Evolutionary conservation across 2,329 filamentous ascomycete genomes (phyloP), one percentile per base, ranked within the genome.

Genomic region (Colletotrichum sp.): DNA sequence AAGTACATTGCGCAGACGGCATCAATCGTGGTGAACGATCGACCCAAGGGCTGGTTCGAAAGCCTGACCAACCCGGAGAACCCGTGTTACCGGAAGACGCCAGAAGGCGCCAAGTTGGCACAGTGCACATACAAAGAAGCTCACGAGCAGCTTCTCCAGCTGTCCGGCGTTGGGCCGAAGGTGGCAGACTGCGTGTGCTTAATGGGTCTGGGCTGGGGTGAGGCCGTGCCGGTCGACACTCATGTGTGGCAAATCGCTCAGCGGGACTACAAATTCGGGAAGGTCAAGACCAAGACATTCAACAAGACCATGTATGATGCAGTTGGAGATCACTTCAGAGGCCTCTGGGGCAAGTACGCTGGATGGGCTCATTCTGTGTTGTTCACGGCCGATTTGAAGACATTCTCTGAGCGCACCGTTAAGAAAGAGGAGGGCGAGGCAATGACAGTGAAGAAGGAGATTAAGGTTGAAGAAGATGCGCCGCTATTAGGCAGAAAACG

Each of bases 161-260:
- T 99, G 26, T 92, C 96, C 73, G 97, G 97, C 2, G 97, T 99
- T 7, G 97, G 97, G 0, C 97, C 97, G 1, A 99, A 99, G 83
- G 97, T 99, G 1, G 94, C 97, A 7, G 97, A 99, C 83, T 99
- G 97, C 81, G 96, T 98, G 9, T 98, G 95, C 81, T 87, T 99
- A 24, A 98, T 99, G 94, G 97, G 97, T 0, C 86, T 99, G 16
- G 96, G 96, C 32, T 99, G 97, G 96, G 94, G 94, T 36, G 96
- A 98, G 84, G 93, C 96, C 4, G 96, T 99, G 2, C 97, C 97
- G 0, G 95, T 99, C 36, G 97, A 99, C 84, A 99, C 97, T 2
- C 97, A 99, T 85, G 95, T 99, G 14, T 98, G 96, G 96, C 96
- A 98, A 86, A 98, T 99, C 81, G 97, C 97, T 1, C 95, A 97